Conservation (phyloP, 2,329 filamentous ascomycete species). For the Dactylonectria estremocensis region DNA sequence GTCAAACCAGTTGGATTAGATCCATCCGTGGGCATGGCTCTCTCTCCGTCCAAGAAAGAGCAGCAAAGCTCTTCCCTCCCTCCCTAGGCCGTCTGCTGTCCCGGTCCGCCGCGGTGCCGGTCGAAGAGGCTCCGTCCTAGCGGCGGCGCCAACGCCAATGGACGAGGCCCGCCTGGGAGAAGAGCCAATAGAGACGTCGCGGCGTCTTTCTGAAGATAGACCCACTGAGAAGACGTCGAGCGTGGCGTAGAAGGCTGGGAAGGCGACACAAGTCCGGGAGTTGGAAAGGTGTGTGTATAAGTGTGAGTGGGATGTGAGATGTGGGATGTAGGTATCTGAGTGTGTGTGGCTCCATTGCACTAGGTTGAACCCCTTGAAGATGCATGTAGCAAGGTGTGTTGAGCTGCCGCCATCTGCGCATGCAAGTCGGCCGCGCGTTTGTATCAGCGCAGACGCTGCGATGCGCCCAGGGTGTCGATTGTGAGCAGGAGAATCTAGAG, state of each 20-base stretch:
- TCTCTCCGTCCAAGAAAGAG: not conserved
- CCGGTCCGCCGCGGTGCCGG: constrained; percentile 37
- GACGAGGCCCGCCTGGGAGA: constrained; percentile 30
- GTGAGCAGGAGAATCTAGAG: not conserved
- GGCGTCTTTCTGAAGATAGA: constrained; percentile 53
- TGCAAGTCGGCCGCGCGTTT: constrained; percentile 38
- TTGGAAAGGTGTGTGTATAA: constrained; percentile 48
- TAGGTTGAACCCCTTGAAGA: constrained; percentile 54
- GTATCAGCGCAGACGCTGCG: constrained; percentile 52
- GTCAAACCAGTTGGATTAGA: constrained; percentile 21
- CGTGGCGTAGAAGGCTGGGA: constrained; percentile 55
- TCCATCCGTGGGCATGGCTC: not conserved
- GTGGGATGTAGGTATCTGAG: no score
- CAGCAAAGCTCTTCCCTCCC: constrained; percentile 29
- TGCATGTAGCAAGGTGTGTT: constrained; percentile 43
- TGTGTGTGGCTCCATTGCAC: constrained; percentile 49
- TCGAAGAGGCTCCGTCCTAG: constrained; percentile 36
- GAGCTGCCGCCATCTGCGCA: constrained; percentile 49
- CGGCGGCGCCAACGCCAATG: constrained; percentile 21
- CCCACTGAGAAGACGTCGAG: constrained; percentile 52
- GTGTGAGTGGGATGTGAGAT: no score
- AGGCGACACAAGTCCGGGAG: constrained; percentile 46
- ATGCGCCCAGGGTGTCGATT: constrained; percentile 40
- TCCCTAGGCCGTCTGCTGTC: no score
- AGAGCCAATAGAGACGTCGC: constrained; percentile 52